A percentile compares a stretch with the other conserved stretches of the same genome.
phyloP scores from a whole-genome alignment of 805 yeast genomes.

The Metschnikowia lachancei region DNA sequence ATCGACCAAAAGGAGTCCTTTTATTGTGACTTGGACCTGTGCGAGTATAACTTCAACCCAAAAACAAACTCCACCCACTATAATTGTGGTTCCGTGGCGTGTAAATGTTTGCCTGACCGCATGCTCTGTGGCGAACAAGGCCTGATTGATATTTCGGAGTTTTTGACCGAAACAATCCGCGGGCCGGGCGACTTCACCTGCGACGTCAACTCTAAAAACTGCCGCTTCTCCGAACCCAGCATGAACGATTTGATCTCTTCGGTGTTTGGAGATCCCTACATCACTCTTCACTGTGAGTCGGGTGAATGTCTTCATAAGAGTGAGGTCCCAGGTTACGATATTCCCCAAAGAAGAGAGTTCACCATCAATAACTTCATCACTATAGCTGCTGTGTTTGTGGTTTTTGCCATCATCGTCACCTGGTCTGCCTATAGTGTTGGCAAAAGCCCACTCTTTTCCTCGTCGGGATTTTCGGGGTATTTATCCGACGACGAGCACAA shows the following conservation, averaged over 20 bases:
- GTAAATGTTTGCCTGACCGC: constrained; percentile 87
- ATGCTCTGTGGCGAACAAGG: constrained; percentile 94
- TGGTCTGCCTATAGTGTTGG: constrained; percentile 49
- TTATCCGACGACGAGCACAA: constrained; percentile 24
- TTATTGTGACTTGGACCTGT: constrained; percentile 77
- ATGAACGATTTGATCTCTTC: constrained; percentile 89
- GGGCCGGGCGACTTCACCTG: constrained; percentile 95
- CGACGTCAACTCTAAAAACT: constrained; percentile 56
- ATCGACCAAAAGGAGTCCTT: constrained; percentile 86
- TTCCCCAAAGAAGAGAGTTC: constrained; percentile 53
- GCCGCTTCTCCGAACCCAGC: constrained; percentile 89
- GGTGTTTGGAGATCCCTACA: constrained; percentile 93
- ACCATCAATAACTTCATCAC: constrained; percentile 47
- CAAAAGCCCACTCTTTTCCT: constrained; percentile 58
- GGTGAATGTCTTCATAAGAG: constrained; percentile 93
- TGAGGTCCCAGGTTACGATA: constrained; percentile 85
- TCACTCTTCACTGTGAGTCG: constrained; percentile 73
- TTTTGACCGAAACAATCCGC: constrained; percentile 78
- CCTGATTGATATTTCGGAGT: constrained; percentile 91
- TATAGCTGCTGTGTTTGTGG: constrained; percentile 43
- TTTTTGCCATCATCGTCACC: constrained; percentile 42
- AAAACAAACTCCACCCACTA: constrained; percentile 67
- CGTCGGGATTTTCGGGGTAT: constrained; percentile 29
- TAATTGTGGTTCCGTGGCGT: constrained; percentile 71
- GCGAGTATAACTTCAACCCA: constrained; percentile 67